Evolutionary conservation across 805 yeast genomes (phyloP), one percentile per base, ranked within the genome.

Genomic region (Candida nanaspora): DNA sequence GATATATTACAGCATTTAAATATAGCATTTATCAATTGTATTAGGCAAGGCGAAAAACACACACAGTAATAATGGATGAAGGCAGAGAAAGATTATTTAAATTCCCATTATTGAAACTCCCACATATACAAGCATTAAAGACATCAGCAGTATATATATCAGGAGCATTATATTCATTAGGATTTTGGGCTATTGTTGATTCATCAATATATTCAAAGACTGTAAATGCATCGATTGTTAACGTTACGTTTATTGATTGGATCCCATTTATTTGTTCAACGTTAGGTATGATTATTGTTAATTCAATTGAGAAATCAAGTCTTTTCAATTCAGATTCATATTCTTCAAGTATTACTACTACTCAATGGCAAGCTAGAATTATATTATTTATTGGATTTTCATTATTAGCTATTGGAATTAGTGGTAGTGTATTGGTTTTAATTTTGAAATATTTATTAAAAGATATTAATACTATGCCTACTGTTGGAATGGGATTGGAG

Each of bases 161-260:
- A 0, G 93, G 93, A 10, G 81, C 79, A 0, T 61, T 84, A 23
- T 91, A 84, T 50, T 84, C 96, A 31, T 60, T 83, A 41, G 98
- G 96, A 7, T 81, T 91, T 57, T 91, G 96, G 94, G 66, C 82
- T 18, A 77, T 91, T 62, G 62, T 93, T 16, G 98, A 91, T 62
- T 86, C 96, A 1, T 88, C 95, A 2, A 73, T 93, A 28, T 91
- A 78, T 62, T 83, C 95, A 34, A 81, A 78, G 48, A 82, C 87
- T 15, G 82, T 81, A 37, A 91, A 91, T 66, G 95, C 88, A 0
- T 82, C 95, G 0, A 69, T 70, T 34, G 86, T 88, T 6, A 97
- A 91, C 58, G 86, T 93, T 23, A 80, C 91, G 4, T 86, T 91
- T 56, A 82, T 86, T 32, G 98, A 91, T 64, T 91, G 98, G 98